Percentiles rank a stretch among this genome's conserved stretches.
Conservation (phyloP, 192 early-diverging fungal genomes). For the Podila minutissima region DNA sequence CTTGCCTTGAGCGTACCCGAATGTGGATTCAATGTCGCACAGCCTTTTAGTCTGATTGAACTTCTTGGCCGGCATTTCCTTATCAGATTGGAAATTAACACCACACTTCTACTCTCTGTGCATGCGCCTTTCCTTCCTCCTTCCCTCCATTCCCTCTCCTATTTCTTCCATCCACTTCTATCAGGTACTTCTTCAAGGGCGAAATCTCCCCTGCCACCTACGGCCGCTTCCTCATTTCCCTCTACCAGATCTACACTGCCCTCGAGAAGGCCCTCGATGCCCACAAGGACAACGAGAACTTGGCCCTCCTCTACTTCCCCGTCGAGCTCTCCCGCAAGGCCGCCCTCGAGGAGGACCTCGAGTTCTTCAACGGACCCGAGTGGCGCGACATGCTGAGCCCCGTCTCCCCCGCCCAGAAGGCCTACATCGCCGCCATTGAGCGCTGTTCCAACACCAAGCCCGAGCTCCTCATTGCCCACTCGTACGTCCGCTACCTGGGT, state of each 20-base stretch:
- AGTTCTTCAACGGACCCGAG: conserved; percentile 53
- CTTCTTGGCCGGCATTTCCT: not conserved
- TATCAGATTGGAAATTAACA: too few species aligned
- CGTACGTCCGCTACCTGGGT: conserved; percentile 64
- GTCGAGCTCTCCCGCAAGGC: conserved; percentile 54
- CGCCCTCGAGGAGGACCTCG: conserved; percentile 55
- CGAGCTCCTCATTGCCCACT: conserved; percentile 60
- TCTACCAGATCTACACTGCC: conserved; percentile 59
- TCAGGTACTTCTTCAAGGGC: conserved; percentile 60
- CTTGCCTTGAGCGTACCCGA: too few species aligned
- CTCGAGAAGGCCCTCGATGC: conserved; percentile 58
- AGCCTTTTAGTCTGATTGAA: not conserved
- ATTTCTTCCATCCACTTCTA: not conserved
- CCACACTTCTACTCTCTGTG: too few species aligned
- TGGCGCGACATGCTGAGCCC: conserved; percentile 30
- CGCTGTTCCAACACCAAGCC: conserved; percentile 39
- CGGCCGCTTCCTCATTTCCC: conserved; percentile 56
- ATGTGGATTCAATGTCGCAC: not conserved
- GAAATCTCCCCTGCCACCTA: conserved; percentile 53
- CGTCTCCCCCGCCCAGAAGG: conserved; percentile 57
- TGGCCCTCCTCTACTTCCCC: conserved; percentile 61
- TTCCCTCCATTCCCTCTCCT: not conserved
- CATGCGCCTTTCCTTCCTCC: not conserved
- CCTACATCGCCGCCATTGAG: conserved; percentile 56
- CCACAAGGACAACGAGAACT: conserved; percentile 52